Percentiles rank a stretch among this genome's conserved stretches.
phyloP scores from a whole-genome alignment of 805 yeast genomes.

The Candida golubevii region DNA sequence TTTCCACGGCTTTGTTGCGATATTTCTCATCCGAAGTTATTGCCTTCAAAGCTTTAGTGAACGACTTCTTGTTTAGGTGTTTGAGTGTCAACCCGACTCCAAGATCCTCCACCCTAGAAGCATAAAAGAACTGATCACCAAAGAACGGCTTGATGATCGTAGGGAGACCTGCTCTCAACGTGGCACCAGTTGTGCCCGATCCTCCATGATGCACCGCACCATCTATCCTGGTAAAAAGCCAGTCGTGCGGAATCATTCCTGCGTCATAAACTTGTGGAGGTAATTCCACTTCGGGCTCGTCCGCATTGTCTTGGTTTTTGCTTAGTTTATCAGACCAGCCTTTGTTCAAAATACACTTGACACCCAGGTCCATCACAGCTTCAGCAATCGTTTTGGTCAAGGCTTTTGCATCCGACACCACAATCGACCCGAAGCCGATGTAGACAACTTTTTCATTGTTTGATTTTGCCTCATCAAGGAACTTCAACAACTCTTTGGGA shows the following conservation, averaged over 20 bases:
- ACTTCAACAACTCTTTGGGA: constrained; percentile 51
- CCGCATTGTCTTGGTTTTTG: constrained; percentile 18
- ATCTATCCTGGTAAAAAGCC: constrained; percentile 86
- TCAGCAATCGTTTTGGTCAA: constrained; percentile 74
- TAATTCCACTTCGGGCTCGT: constrained; percentile 33
- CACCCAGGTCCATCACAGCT: constrained; percentile 77
- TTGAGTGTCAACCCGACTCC: constrained; percentile 77
- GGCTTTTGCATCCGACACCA: constrained; percentile 75
- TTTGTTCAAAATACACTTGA: constrained; percentile 80
- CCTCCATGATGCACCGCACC: constrained; percentile 98
- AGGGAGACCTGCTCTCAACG: constrained; percentile 80
- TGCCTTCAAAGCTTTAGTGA: constrained; percentile 65
- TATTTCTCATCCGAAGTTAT: constrained; percentile 65
- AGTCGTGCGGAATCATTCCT: constrained; percentile 84
- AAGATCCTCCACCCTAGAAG: constrained; percentile 78
- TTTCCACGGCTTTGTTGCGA: constrained; percentile 57
- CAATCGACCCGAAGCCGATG: constrained; percentile 95
- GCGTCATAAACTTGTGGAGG: constrained; percentile 68
- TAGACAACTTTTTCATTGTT: constrained; percentile 73
- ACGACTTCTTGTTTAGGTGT: constrained; percentile 58
- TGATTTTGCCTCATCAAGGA: constrained; percentile 56
- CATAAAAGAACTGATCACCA: constrained; percentile 94
- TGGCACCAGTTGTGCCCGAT: constrained; percentile 93
- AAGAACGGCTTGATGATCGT: constrained; percentile 91
- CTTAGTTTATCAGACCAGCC: constrained; percentile 88